phyloP scores from a whole-genome alignment of 139 green algal genomes.

The Pycnococcus provasolii region DNA sequence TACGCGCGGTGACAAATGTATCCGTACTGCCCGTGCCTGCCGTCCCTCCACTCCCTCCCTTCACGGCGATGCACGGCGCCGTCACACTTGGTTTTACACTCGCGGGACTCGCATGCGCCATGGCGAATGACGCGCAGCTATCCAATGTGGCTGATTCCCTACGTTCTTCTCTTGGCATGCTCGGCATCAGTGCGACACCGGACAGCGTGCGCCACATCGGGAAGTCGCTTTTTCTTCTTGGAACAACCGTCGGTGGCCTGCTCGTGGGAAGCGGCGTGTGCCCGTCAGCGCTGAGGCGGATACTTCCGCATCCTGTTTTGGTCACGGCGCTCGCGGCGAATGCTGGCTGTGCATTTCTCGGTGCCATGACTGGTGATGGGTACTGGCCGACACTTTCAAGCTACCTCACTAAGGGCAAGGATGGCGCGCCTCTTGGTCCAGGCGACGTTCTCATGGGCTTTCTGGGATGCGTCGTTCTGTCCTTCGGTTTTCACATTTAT shows the following conservation, averaged over 20 bases:
- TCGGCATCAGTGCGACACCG: too few relatives aligned
- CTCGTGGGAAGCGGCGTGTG: slow-evolving; percentile 1
- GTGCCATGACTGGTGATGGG: neutral
- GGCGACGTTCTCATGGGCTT: slow-evolving; percentile 74
- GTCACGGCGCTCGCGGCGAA: slow-evolving; percentile 5
- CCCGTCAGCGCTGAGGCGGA: neutral
- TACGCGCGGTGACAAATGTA: too few relatives aligned
- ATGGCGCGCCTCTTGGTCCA: slow-evolving; percentile 41
- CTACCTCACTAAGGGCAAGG: slow-evolving; percentile 46
- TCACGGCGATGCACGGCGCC: too few relatives aligned
- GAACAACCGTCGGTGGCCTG: slow-evolving; percentile 7
- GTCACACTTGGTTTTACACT: too few relatives aligned
- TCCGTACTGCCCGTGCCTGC: too few relatives aligned
- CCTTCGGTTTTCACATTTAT: slow-evolving; percentile 69
- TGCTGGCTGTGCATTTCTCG: neutral
- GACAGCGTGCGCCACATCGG: neutral
- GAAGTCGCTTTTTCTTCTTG: neutral
- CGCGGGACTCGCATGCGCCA: too few relatives aligned
- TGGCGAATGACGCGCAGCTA: too few relatives aligned
- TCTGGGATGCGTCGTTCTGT: slow-evolving; percentile 73
- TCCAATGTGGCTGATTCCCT: too few relatives aligned
- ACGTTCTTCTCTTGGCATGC: too few relatives aligned
- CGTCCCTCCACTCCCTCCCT: too few relatives aligned
- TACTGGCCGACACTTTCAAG: slow-evolving; percentile 21
- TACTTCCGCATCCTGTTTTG: slow-evolving; percentile 21